phyloP scores from a whole-genome alignment of 148 eudicot genomes.

The Vaccinium corymbosum region DNA sequence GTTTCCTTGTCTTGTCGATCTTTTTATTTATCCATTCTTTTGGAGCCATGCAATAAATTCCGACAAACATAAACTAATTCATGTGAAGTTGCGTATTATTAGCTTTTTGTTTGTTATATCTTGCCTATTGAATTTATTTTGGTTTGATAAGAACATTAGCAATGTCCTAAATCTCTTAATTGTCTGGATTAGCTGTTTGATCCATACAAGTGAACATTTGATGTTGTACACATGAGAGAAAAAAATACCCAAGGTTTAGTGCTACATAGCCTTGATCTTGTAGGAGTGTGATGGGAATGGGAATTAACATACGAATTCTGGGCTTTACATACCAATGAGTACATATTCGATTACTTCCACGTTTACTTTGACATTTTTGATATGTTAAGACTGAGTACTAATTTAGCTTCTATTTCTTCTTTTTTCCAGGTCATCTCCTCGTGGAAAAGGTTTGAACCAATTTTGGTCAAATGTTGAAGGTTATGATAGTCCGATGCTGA shows the following conservation, averaged over 20 bases:
- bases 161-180: neutral
- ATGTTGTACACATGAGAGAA: neutral
- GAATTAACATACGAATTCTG: neutral
- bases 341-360: neutral
- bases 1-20: conserved; percentile 20
- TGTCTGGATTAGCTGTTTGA: neutral
- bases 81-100: neutral
- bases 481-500: conserved; percentile 71
- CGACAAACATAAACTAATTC: neutral
- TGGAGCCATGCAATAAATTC: conserved; percentile 3
- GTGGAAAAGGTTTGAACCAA: conserved; percentile 87
- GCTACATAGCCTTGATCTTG: neutral
- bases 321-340: neutral
- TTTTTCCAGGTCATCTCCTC: conserved; percentile 62
- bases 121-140: neutral
- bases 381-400: neutral
- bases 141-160: neutral
- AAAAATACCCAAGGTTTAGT: neutral
- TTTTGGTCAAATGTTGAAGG: conserved; percentile 92
- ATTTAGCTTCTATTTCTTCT: neutral
- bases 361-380: neutral
- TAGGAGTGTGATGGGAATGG: neutral
- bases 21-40: neutral
- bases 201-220: neutral
- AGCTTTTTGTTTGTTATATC: neutral